Evolutionary conservation across 345 rosid genomes (phyloP).

Genomic region (Bretschneidera sinensis): DNA sequence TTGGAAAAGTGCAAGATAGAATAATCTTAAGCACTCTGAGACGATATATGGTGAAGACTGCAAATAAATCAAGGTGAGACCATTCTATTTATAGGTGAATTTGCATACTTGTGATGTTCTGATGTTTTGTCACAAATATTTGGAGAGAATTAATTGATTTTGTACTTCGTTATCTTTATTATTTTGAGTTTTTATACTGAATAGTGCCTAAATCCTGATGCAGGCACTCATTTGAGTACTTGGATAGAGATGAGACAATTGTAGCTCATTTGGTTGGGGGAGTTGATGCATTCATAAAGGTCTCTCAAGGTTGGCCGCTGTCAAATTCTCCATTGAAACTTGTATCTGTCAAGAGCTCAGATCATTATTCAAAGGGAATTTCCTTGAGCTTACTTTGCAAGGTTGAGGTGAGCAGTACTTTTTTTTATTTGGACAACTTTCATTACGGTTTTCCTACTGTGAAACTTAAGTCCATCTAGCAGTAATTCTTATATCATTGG

Average conservation of each 20-base stretch:
- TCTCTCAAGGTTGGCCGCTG: constrained; percentile 72
- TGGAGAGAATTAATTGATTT: too few species aligned
- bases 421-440: not conserved
- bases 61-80: constrained; percentile 54
- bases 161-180: not conserved
- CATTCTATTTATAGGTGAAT: constrained; percentile 5
- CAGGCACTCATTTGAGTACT: constrained; percentile 69
- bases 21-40: constrained; percentile 58
- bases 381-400: constrained; percentile 51
- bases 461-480: not conserved
- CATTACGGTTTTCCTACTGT: not conserved
- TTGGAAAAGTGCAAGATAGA: constrained; percentile 63
- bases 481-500: not conserved
- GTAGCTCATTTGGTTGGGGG: constrained; percentile 56
- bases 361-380: constrained; percentile 40
- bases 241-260: constrained; percentile 59
- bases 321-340: constrained; percentile 40
- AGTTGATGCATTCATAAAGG: constrained; percentile 55
- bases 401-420: constrained; percentile 47
- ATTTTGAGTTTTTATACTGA: not conserved
- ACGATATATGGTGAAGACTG: constrained; percentile 43
- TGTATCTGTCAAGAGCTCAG: constrained; percentile 43
- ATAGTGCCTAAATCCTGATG: constrained; percentile 1
- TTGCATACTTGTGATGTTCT: not conserved
- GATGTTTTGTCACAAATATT: not conserved